Evolutionary conservation across 441 rosid species (phyloP), one percentile per base, ranked within the genome.

Genomic region (Eruca vesicaria): DNA sequence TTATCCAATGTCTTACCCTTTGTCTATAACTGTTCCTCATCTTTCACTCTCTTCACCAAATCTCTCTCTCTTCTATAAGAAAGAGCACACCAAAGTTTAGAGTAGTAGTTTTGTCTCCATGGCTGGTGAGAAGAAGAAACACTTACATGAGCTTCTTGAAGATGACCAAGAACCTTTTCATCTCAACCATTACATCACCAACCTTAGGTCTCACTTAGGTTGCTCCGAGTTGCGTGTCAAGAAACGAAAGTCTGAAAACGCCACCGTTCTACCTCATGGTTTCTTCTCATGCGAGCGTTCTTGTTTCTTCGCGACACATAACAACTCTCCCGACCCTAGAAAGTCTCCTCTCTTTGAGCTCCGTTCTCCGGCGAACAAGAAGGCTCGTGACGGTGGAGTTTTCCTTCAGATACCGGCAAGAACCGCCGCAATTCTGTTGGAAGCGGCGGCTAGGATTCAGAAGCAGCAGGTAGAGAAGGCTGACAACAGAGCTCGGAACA

Each of bases 151-250:
- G 82, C 86, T 95, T 15, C 82, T 95, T 26, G 81, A 84, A 52
- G 94, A 92, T 69, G 96, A 92, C 82, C 99, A 95, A 80, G 99
- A 92, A n/a, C 99, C 99, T 0, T 95, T 95, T 75, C 80, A 79
- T 23, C 92, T 95, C 80, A 76, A 82, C 69, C 84, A 74, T 79
- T 88, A 87, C 96, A 86, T 90, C 80, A 72, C 91, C 5, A 84
- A 86, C 70, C 80, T 86, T 23, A 82, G 87, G 18, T 69, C 66
- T 50, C 94, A 79, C 66, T 79, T 89, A 68, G 79, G 78, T 61
- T 76, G 16, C 36, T 80, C 84, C 7, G 81, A 81, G 6, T 57
- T 85, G 10, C 89, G 81, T 43, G 32, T 86, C 83, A 85, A 81
- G 83, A 89, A 86, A 45, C 85, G 81, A 35, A 88, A 79, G 56